A percentile compares a stretch with the other conserved stretches of the same genome.
Evolutionary conservation across 2,329 filamentous ascomycete genomes (phyloP).

Genomic region (Hirsutella thompsonii): DNA sequence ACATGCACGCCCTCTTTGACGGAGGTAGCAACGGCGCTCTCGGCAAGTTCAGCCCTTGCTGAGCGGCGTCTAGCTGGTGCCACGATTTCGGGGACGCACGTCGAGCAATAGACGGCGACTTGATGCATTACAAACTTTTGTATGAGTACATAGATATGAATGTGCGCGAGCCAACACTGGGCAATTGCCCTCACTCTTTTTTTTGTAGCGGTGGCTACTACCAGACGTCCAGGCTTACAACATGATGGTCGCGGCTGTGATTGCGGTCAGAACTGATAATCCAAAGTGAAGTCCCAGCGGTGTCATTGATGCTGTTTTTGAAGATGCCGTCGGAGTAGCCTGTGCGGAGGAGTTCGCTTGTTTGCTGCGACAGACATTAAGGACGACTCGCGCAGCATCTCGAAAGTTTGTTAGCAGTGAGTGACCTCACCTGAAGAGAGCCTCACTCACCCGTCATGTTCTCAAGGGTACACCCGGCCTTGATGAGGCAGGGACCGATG

Average conservation of each 20-base stretch:
- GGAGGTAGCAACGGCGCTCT: constrained; percentile 38
- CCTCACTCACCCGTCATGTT: constrained; percentile 19
- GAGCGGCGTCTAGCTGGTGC: too few species aligned
- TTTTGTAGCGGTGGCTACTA: too few species aligned
- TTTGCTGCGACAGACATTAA: constrained; percentile 1
- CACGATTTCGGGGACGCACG: too few species aligned
- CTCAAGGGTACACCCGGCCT: constrained; percentile 18
- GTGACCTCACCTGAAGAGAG: not conserved
- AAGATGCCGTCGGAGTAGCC: not conserved
- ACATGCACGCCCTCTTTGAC: constrained; percentile 36
- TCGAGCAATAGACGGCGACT: too few species aligned
- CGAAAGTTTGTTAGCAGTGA: not conserved
- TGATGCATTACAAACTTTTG: not conserved
- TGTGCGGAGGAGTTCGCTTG: not conserved
- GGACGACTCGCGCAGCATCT: constrained; percentile 4
- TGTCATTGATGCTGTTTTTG: not conserved
- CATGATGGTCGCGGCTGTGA: too few species aligned
- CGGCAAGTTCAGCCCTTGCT: constrained; percentile 32
- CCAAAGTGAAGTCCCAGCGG: too few species aligned
- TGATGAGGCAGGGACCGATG: constrained; percentile 22
- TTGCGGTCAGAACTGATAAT: too few species aligned
- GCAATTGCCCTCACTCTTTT: not conserved
- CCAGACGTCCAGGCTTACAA: too few species aligned
- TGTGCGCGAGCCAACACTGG: not conserved
- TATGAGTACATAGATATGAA: not conserved